Conservation (phyloP, 2,329 filamentous ascomycete species). For the Pestalotiopsis sp. region DNA sequence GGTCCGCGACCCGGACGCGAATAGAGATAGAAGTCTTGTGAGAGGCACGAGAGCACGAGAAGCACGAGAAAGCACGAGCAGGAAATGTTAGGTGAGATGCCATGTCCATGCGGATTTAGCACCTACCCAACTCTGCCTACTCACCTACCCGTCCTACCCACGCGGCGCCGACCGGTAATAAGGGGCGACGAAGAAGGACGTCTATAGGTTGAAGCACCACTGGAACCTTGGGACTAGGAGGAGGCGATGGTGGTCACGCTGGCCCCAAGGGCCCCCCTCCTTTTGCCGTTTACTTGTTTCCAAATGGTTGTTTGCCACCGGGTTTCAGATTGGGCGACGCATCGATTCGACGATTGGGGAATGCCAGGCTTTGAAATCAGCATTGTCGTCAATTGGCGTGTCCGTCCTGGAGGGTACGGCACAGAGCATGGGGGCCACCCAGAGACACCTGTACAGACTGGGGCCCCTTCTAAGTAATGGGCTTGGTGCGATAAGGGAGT, state of each 20-base stretch:
- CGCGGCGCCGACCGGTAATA: not conserved
- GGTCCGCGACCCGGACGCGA: not conserved
- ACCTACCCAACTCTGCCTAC: not conserved
- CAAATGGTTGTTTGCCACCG: conserved; percentile 10
- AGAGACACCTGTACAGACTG: conserved; percentile 5
- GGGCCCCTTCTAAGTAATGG: not conserved
- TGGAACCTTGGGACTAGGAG: not conserved
- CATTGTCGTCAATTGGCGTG: not conserved
- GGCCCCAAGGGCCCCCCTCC: not conserved
- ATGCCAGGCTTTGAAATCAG: not conserved
- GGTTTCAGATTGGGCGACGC: conserved; percentile 11
- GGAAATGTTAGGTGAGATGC: not conserved
- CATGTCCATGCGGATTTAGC: not conserved
- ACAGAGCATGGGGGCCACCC: not conserved
- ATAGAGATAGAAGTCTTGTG: not conserved
- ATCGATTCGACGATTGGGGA: conserved; percentile 6
- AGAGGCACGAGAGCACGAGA: not conserved
- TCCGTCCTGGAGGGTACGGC: too few relatives aligned
- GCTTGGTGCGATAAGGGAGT: conserved; percentile 4
- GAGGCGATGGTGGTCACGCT: not conserved
- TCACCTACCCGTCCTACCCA: not conserved
- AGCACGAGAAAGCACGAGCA: not conserved
- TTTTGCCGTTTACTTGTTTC: not conserved
- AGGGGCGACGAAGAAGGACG: not conserved
- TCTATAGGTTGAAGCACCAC: not conserved